These are phyloP conservation scores for Anaeramoeba ignava DNA, from an alignment of 78 protist species.

Conservation along the genomic window DNA sequence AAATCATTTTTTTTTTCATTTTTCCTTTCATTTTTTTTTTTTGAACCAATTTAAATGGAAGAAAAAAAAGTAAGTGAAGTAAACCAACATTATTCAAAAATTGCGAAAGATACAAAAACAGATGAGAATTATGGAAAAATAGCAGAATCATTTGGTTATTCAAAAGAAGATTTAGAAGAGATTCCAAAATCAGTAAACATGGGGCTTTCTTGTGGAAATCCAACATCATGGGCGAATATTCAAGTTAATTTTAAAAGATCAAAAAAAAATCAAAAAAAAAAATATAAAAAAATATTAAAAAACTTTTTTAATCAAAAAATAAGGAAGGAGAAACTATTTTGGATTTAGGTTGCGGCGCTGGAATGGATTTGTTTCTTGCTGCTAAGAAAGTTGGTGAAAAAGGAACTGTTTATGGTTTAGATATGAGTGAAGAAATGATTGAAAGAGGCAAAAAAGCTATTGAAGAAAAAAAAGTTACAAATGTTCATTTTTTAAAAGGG, in stretches of 20 bases:
- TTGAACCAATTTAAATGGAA: no score
- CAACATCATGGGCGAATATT: no score
- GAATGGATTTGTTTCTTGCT: constrained; percentile 23
- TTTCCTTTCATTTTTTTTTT: no score
- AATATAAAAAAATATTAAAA: no score
- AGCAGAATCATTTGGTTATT: constrained; percentile 41
- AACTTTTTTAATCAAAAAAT: no score
- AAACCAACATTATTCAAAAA: no score
- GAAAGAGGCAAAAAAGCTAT: not conserved
- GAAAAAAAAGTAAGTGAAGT: no score
- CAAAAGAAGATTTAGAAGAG: constrained; percentile 17
- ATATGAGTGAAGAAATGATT: constrained; percentile 2
- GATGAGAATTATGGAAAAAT: no score
- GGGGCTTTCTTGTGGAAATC: constrained; percentile 16
- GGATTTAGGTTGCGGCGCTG: constrained; percentile 23
- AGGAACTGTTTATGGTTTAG: constrained; percentile 16
- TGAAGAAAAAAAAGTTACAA: not conserved
- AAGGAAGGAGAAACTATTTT: constrained; percentile 30
- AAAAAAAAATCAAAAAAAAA: no score
- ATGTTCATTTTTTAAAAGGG: constrained; percentile 8
- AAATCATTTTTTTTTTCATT: no score
- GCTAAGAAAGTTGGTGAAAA: constrained; percentile 2
- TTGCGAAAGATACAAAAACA: no score
- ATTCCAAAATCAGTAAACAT: not conserved
- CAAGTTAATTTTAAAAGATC: no score